Conservation (phyloP, 208 protist species). For the Leishmania mexicana region DNA sequence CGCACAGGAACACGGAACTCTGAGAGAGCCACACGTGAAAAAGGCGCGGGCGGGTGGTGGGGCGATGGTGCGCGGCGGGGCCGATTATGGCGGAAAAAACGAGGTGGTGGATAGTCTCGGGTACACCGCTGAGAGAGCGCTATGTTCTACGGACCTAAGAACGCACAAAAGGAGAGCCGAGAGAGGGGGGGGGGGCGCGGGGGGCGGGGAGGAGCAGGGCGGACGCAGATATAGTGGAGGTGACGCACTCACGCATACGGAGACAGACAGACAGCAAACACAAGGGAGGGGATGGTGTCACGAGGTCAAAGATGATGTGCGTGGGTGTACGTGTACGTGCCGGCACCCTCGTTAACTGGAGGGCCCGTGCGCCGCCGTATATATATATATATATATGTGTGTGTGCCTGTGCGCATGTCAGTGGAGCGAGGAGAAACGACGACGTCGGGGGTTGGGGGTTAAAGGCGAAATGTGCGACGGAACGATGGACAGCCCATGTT, state of each 20-base stretch:
- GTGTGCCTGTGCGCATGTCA: background rate
- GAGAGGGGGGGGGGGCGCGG: background rate
- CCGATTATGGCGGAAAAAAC: no score
- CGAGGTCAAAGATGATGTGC: background rate
- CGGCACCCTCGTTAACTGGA: background rate
- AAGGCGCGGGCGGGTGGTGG: background rate
- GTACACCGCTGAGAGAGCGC: no score
- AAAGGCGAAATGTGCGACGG: background rate
- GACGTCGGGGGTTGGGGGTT: background rate
- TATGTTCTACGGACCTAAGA: no score
- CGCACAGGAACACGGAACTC: background rate
- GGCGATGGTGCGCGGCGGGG: no score
- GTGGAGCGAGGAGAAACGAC: background rate
- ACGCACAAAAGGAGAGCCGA: constrained; percentile 14
- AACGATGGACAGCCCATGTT: no score
- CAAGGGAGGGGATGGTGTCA: background rate
- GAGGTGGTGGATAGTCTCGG: no score
- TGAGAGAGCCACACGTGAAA: background rate
- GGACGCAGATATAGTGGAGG: background rate
- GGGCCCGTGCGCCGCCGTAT: background rate
- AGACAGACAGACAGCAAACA: background rate
- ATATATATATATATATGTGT: background rate
- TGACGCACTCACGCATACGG: background rate
- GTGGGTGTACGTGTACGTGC: background rate
- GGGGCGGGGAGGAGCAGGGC: background rate